phyloP scores from a whole-genome alignment of 2,329 filamentous ascomycete genomes.

The Fragosphaeria purpurea region DNA sequence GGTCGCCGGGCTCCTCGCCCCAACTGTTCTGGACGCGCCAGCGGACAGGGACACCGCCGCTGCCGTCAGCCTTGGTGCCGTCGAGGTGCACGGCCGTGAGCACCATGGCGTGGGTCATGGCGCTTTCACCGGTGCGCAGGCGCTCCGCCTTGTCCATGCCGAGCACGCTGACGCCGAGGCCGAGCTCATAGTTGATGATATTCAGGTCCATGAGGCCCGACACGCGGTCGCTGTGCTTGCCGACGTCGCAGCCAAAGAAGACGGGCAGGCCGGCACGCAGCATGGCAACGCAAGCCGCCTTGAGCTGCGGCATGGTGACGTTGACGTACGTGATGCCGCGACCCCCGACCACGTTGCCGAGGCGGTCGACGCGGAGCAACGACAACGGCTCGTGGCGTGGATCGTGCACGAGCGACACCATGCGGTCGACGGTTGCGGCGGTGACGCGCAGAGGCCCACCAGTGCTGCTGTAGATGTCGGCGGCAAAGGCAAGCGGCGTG shows the following conservation, averaged over 20 bases:
- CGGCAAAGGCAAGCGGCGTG: slow-evolving; percentile 63
- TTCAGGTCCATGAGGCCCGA: slow-evolving; percentile 72
- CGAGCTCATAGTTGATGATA: slow-evolving; percentile 69
- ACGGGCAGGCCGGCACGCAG: slow-evolving; percentile 67
- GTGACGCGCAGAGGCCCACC: slow-evolving; percentile 39
- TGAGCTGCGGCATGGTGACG: slow-evolving; percentile 63
- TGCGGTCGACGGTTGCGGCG: slow-evolving; percentile 50
- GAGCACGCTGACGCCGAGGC: slow-evolving; percentile 68
- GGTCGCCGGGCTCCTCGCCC: slow-evolving; percentile 58
- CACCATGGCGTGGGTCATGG: slow-evolving; percentile 92
- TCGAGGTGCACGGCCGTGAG: slow-evolving; percentile 76
- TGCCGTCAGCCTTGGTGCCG: slow-evolving; percentile 33
- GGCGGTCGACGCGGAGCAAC: slow-evolving; percentile 64
- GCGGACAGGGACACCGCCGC: slow-evolving; percentile 33
- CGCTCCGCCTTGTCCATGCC: slow-evolving; percentile 68
- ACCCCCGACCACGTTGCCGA: slow-evolving; percentile 75
- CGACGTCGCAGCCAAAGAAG: slow-evolving; percentile 85
- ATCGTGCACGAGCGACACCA: slow-evolving; percentile 79
- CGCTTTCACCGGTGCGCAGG: slow-evolving; percentile 61
- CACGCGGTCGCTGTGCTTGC: slow-evolving; percentile 61
- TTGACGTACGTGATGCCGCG: slow-evolving; percentile 73
- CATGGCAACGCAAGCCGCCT: slow-evolving; percentile 65
- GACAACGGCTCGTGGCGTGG: slow-evolving; percentile 66
- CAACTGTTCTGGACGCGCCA: slow-evolving; percentile 88
- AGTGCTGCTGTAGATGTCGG: slow-evolving; percentile 51